Conservation (phyloP, 768 basidiomycete genomes). For the Calocybe cyanea region DNA sequence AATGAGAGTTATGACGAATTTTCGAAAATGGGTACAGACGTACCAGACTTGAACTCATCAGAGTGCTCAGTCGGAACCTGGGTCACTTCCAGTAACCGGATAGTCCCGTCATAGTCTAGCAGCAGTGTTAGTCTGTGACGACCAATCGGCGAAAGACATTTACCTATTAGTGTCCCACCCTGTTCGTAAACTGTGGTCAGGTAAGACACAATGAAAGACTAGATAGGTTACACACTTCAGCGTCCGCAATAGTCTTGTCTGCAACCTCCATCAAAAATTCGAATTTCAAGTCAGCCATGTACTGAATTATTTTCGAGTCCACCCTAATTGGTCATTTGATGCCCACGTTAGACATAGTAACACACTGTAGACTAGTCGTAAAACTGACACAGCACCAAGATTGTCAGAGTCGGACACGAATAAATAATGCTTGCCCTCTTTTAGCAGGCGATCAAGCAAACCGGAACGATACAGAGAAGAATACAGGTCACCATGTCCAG, state of each 20-base stretch:
- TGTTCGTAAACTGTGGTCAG: slow-evolving; percentile 17
- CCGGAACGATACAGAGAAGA: slow-evolving; percentile 74
- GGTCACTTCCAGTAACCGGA: slow-evolving; percentile 76
- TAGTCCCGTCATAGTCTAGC: slow-evolving; percentile 64
- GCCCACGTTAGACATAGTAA: slow-evolving; percentile 3
- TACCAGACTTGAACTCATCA: slow-evolving; percentile 77
- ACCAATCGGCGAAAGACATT: neutral
- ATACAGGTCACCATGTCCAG: slow-evolving; percentile 85
- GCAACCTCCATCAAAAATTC: slow-evolving; percentile 97
- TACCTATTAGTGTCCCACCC: slow-evolving; percentile 70
- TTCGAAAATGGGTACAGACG: neutral
- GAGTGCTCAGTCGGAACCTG: slow-evolving; percentile 80
- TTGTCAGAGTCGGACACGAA: slow-evolving; percentile 90
- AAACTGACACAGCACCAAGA: slow-evolving; percentile 66
- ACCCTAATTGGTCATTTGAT: slow-evolving; percentile 40
- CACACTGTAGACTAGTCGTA: neutral
- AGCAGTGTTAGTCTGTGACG: neutral
- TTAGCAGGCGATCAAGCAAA: slow-evolving; percentile 69
- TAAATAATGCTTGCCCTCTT: slow-evolving; percentile 85
- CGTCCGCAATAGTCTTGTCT: slow-evolving; percentile 92
- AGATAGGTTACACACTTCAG: slow-evolving; percentile 31
- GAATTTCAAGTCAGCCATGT: slow-evolving; percentile 71
- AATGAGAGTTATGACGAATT: neutral
- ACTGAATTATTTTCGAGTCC: slow-evolving; percentile 71
- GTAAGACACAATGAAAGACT: neutral